A percentile compares a stretch with the other conserved stretches of the same genome.
Conservation (phyloP, 331 rosid species). For the Pyracantha coccinea region DNA sequence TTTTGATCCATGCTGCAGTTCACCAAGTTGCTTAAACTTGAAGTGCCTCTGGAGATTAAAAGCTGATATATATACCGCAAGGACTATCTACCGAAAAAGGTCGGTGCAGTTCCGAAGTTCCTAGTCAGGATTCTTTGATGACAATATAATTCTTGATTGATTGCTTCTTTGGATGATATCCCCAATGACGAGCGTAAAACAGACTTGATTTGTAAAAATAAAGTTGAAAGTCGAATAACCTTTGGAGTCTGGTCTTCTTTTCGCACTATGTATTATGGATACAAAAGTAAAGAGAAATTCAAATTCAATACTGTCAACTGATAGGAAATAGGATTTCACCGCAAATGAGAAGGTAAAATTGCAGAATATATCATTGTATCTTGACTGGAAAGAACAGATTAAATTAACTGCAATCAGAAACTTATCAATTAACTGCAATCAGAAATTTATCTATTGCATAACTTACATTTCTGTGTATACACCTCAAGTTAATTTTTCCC, state of each 20-base stretch:
- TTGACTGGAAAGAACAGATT: not conserved
- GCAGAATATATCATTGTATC: constrained; percentile 3
- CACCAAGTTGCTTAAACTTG: constrained; percentile 78
- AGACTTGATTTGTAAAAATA: not conserved
- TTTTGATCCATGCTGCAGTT: constrained; percentile 39
- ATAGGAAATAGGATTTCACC: not conserved
- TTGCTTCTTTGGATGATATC: not conserved
- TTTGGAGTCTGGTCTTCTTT: not conserved
- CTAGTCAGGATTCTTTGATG: not conserved
- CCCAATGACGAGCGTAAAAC: not conserved
- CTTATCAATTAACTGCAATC: not conserved
- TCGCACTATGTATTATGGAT: not conserved
- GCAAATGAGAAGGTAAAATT: not conserved
- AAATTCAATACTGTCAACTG: not conserved
- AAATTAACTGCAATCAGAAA: not conserved
- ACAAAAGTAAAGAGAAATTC: not conserved
- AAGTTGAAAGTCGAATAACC: not conserved
- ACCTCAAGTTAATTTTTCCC: not conserved
- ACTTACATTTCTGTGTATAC: not conserved
- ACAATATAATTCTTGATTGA: not conserved
- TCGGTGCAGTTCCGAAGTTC: constrained; percentile 7
- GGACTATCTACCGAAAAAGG: constrained; percentile 22
- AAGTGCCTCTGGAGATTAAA: constrained; percentile 43
- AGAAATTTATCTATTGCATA: not conserved
- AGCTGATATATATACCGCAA: constrained; percentile 24